A percentile compares a stretch with the other conserved stretches of the same genome.
Evolutionary conservation across 1,284 basidiomycete genomes (phyloP).

Genomic region (Heliocybe sulcata): DNA sequence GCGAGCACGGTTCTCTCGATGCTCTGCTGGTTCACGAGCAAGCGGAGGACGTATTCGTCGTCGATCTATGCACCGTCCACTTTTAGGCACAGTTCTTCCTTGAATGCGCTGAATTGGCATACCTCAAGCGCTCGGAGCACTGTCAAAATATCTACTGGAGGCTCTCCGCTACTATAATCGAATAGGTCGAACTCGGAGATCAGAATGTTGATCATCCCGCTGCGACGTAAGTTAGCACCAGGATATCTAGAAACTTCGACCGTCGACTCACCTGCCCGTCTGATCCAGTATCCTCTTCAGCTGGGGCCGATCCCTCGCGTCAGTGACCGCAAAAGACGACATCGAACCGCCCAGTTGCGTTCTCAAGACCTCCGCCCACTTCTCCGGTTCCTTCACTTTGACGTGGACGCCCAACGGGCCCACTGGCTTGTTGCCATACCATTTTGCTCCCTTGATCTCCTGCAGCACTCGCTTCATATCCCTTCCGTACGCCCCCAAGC

Average conservation of each 20-base stretch:
- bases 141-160: conserved; percentile 54
- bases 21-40: conserved; percentile 68
- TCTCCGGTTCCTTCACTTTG: conserved; percentile 60
- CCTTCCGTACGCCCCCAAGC: conserved; percentile 53
- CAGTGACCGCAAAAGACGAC: conserved; percentile 74
- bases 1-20: conserved; percentile 78
- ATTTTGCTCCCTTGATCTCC: conserved; percentile 45
- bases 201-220: conserved; percentile 44
- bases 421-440: conserved; percentile 70
- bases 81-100: background rate
- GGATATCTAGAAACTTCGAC: conserved; percentile 4
- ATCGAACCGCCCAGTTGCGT: conserved; percentile 57
- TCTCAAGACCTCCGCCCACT: conserved; percentile 67
- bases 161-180: conserved; percentile 69
- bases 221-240: conserved; percentile 11
- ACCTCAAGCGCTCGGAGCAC: conserved; percentile 84
- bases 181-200: conserved; percentile 69
- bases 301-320: conserved; percentile 57
- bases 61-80: conserved; percentile 45
- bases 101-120: conserved; percentile 15
- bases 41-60: conserved; percentile 70
- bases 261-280: conserved; percentile 44
- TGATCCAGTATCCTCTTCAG: conserved; percentile 57
- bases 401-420: conserved; percentile 86
- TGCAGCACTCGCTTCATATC: conserved; percentile 57